Base-by-base conservation (phyloP, 192 early-diverging fungal genomes). In the Coemansia sp. region DNA sequence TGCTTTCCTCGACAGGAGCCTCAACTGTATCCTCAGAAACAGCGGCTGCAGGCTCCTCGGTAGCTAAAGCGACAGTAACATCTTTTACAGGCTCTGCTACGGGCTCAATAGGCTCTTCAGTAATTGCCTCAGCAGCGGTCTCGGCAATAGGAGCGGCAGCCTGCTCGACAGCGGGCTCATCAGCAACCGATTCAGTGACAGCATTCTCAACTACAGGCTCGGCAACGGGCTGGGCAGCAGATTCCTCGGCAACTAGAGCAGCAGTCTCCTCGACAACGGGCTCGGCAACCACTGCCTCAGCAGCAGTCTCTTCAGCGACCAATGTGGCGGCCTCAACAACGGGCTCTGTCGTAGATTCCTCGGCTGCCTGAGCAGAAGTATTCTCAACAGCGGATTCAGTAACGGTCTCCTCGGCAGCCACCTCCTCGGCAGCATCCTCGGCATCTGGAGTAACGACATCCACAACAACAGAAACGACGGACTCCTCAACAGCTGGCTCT, bases 181-280 rank as follows among this genome's bases (percentile, higher is more conserved):
- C 14, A 12, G 41, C 15, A 45, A n/a, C 41, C 41, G 41, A n/a
- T n/a, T 45, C 41, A 12, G 11, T 12, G 41, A 45, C 15, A n/a
- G 41, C 14, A 3, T 12, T 45, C 41, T 45, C 41, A 12, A 45
- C 41, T 3, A 45, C 41, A 45, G 25, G n/a, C 55, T 56, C 55
- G 8, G 29, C 35, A n/a, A n/a, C 2, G n/a, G 15, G 12, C 25
- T 32, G 32, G 32, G 7, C 32, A 35, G 32, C 32, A 35, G 32
- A 35, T 35, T 35, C 32, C 47, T 22, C 43, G 5, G 3, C 41
- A 2, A 25, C n/a, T 37, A 55, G 27, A 3, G 54, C 23, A 8
- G 19, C 64, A 29, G 56, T 19, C 3, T 38, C 39, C 19, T 58
- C 63, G n/a, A 19, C 56, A 66, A 29, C 37, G 25, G 27, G 52